Evolutionary conservation across 805 yeast genomes (phyloP), one percentile per base, ranked within the genome.

Genomic region (Candida methanosorbosa): DNA sequence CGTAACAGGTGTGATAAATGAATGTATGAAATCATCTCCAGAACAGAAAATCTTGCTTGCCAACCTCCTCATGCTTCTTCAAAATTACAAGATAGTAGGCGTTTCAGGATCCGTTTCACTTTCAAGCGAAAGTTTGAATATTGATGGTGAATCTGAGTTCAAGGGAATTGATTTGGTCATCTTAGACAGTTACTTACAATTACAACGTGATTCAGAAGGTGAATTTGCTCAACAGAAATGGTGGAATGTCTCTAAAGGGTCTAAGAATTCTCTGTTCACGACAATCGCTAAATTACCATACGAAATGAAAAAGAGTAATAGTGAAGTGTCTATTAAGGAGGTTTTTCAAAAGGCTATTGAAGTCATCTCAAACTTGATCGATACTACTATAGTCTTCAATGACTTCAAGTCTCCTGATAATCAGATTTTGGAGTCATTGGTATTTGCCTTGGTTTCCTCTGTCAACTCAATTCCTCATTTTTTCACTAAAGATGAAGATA

Each of bases 191-290:
- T 74, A 72, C 38, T 63, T 87, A 41, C 78, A 76, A 39, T 59
- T 80, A 11, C 84, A 76, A 42, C 72, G 78, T 16, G 62, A 43
- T 16, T 45, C 63, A 12, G 63, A 69, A 9, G 43, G 38, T 13
- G 53, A 51, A 23, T 21, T 18, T 5, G 15, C 32, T 14, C 75
- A 71, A 33, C 66, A 76, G 22, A 83, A 78, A 55, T 88, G 95
- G 95, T 87, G 92, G 87, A 80, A 73, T 49, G 32, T 41, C 14
- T 60, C 70, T 19, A 39, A 66, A 2, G 63, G 61, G 6, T 48
- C 57, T 2, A 61, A 63, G 14, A 65, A 68, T 36, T 78, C 94
- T 1, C 60, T 83, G 30, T 86, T 85, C 54, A 76, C 88, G 0
- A 70, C 75, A 6, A 59, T 86, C 36, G 46, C 82, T 20, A 72